Percentiles rank a stretch among this genome's conserved stretches.
These are phyloP conservation scores for Babesia sp. DNA, from an alignment of 169 alveolate genomes.

Conservation along the genomic window DNA sequence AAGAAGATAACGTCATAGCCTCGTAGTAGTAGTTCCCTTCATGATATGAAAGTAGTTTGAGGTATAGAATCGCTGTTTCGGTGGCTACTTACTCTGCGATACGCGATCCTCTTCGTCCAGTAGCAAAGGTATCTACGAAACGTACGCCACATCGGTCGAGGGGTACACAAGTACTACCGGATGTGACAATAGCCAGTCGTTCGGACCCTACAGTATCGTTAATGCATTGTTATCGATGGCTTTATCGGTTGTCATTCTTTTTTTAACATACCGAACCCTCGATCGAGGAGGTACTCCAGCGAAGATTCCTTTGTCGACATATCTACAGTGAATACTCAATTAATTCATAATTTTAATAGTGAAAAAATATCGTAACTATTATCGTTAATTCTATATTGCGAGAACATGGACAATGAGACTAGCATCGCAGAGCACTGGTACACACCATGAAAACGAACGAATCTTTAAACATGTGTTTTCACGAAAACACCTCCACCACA, in stretches of 20 bases:
- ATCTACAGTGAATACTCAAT: too few species aligned
- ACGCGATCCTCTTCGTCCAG: slow-evolving; percentile 40
- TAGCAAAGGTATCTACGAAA: slow-evolving; percentile 45
- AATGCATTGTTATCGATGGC: not conserved
- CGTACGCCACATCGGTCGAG: slow-evolving; percentile 39
- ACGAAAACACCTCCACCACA: not conserved
- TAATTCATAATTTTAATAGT: too few species aligned
- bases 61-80: not conserved
- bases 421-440: too few species aligned
- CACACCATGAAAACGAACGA: not conserved
- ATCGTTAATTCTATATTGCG: too few species aligned
- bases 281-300: not conserved
- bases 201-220: not conserved
- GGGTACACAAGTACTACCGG: slow-evolving; percentile 45
- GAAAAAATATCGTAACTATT: too few species aligned
- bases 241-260: too few species aligned
- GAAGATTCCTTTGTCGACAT: not conserved
- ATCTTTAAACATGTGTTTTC: slow-evolving; percentile 11
- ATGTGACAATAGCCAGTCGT: slow-evolving; percentile 12
- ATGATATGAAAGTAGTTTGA: not conserved
- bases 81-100: slow-evolving; percentile 27
- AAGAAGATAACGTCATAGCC: slow-evolving; percentile 22
- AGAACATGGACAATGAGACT: too few species aligned
- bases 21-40: slow-evolving; percentile 19
- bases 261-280: too few species aligned